Percentiles rank a stretch among this genome's conserved stretches.
Conservation (phyloP, 352 stramenopile species). For the Saprolegnia parasitica region DNA sequence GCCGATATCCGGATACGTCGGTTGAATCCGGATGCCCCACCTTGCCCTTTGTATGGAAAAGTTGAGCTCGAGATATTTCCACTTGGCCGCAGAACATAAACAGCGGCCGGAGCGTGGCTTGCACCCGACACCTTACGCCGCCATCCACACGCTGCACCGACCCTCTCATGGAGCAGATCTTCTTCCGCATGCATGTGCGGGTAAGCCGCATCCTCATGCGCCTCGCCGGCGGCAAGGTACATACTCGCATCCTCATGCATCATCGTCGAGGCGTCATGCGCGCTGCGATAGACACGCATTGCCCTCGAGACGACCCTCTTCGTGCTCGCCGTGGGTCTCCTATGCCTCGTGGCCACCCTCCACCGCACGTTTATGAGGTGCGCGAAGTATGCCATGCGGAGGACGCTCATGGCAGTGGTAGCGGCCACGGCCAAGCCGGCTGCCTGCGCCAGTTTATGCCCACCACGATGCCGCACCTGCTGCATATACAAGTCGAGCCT, state of each 20-base stretch:
- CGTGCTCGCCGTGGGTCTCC: conserved; percentile 44
- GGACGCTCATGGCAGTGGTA: neutral
- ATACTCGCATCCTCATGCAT: conserved; percentile 4
- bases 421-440: conserved; percentile 27
- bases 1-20: too few species aligned
- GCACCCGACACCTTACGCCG: too few species aligned
- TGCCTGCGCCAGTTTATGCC: conserved; percentile 38
- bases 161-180: conserved; percentile 56
- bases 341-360: conserved; percentile 46
- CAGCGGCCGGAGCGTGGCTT: too few species aligned
- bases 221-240: conserved; percentile 44
- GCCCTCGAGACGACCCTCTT: conserved; percentile 59
- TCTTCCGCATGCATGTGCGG: conserved; percentile 69
- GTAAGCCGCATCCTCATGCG: conserved; percentile 45
- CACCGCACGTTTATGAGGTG: conserved; percentile 52
- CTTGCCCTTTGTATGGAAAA: too few species aligned
- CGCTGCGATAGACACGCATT: conserved; percentile 40
- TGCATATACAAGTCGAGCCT: conserved; percentile 39
- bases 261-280: neutral
- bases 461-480: conserved; percentile 28
- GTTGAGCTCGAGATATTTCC: too few species aligned
- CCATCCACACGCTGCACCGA: neutral
- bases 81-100: too few species aligned
- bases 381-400: neutral
- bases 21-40: too few species aligned